phyloP scores from a whole-genome alignment of 208 protist genomes.

The Trichomonas gallinae region DNA sequence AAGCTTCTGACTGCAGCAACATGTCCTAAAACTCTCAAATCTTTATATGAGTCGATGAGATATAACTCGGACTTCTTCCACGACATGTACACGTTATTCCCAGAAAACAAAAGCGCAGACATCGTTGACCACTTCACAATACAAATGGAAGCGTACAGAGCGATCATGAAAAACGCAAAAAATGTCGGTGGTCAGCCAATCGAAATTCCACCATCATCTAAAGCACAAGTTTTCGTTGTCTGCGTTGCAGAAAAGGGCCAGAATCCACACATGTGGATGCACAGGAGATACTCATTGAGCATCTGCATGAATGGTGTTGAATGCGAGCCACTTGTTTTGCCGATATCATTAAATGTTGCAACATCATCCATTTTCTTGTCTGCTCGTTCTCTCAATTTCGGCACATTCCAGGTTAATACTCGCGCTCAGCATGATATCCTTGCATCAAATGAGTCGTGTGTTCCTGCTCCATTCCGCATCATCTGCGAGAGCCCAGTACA shows the following conservation, averaged over 20 bases:
- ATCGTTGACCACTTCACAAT: neutral
- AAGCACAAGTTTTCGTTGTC: neutral
- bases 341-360: neutral
- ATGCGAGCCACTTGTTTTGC: neutral
- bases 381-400: neutral
- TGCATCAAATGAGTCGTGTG: neutral
- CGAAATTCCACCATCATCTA: neutral
- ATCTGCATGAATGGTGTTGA: neutral
- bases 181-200: neutral
- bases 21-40: neutral
- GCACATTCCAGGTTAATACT: neutral
- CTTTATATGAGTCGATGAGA: neutral
- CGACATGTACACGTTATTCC: neutral
- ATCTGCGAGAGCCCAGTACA: neutral
- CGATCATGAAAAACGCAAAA: neutral
- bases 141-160: neutral
- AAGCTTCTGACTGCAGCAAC: neutral
- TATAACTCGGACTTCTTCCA: neutral
- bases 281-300: neutral
- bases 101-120: neutral
- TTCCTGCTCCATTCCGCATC: neutral
- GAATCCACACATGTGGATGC: neutral
- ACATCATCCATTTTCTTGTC: neutral
- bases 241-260: neutral
- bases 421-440: neutral